Base-by-base conservation (phyloP, 208 protist species). In the Phytomonas serpens region DNA sequence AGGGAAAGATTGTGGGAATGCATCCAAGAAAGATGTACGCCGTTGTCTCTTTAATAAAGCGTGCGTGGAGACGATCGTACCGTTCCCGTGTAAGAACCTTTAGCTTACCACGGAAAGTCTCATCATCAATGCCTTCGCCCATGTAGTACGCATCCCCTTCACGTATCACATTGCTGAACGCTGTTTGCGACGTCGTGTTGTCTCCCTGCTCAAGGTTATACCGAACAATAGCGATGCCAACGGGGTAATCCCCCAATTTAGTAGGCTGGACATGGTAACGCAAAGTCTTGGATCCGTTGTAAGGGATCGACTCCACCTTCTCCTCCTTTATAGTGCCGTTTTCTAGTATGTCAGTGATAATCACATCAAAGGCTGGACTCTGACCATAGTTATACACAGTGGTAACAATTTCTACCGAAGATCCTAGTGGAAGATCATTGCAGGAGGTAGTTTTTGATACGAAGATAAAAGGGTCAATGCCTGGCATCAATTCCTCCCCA, bases 121-220 rank as follows among this genome's bases (percentile, higher is more conserved):
- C 77, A 76, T 96, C 90, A 72, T 96, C 90, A 51, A 87, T 72
- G 63, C 72, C 78, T 47, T 95, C 90, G 32, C 83, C 80, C 64
- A 67, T 65, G 78, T 83, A 96, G 78, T 92, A 88, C 33, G 88
- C 88, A 38, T 88, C 80, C 0, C 77, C 81, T 68, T 96, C 88
- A 62, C 86, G 88, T n/a, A 96, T 82, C 61, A 93, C 42, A 79
- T 93, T 96, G 71, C 90, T 96, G 74, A 89, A 63, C 36, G 86
- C 86, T 38, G 34, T 75, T 42, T 73, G 81, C 51, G 77, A 47
- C 51, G 86, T 87, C 30, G 64, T 77, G 37, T 68, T 29, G 69
- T 86, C 81, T 67, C 86, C 90, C 71, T 84, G 76, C 76, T 89
- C 82, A 1, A 83, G 65, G 72, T 87, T 83, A 82, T 95, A 96